Evolutionary conservation across 495 filamentous ascomycete genomes (phyloP).

Genomic region (Hypoxylon fragiforme): DNA sequence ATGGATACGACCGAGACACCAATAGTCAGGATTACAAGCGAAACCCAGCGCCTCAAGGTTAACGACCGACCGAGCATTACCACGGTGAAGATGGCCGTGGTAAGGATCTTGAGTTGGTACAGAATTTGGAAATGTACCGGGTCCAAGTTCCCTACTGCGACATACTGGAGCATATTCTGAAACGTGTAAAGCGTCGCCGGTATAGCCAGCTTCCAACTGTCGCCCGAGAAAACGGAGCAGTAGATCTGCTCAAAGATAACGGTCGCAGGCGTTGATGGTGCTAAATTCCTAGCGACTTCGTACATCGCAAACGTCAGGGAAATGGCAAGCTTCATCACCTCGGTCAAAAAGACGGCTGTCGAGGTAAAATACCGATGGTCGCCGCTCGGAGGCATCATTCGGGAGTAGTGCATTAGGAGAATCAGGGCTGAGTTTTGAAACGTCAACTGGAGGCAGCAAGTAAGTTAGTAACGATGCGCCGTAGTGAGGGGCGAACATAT

Average conservation of each 20-base stretch:
- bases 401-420: constrained; percentile 87
- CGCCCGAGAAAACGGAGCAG: constrained; percentile 80
- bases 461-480: constrained; percentile 34
- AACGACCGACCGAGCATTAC: constrained; percentile 71
- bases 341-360: constrained; percentile 91
- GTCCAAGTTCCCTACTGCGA: constrained; percentile 87
- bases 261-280: constrained; percentile 75
- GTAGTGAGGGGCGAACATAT: not conserved
- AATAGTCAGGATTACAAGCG: constrained; percentile 75
- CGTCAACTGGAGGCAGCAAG: constrained; percentile 59
- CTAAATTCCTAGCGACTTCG: constrained; percentile 75
- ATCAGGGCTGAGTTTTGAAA: constrained; percentile 81
- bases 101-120: constrained; percentile 91
- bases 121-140: constrained; percentile 91
- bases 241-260: constrained; percentile 80
- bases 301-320: constrained; percentile 84
- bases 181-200: constrained; percentile 87
- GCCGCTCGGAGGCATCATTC: constrained; percentile 80
- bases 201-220: constrained; percentile 94
- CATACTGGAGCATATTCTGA: constrained; percentile 89
- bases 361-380: constrained; percentile 90
- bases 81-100: constrained; percentile 86
- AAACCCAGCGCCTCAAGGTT: constrained; percentile 71
- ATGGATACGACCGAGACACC: constrained; percentile 90
- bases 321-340: constrained; percentile 86